These are phyloP conservation scores for Penicillium lagena DNA, from an alignment of 495 filamentous ascomycete species.

Conservation along the genomic window DNA sequence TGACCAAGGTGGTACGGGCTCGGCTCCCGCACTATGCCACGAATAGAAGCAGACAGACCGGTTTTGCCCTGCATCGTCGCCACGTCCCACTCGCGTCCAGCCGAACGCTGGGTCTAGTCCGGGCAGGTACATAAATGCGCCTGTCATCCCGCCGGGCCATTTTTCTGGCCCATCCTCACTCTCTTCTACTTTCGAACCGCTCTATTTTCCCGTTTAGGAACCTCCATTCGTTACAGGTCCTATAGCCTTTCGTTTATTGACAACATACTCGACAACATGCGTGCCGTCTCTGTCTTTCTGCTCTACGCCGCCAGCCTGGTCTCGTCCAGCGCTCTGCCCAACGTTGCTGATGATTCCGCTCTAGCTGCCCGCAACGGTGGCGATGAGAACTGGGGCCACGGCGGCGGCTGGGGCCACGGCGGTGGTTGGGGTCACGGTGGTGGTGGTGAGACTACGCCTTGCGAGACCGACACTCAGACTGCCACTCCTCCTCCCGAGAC, in stretches of 20 bases:
- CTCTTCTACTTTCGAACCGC: not conserved
- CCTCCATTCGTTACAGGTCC: constrained; percentile 22
- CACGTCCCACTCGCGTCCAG: too few relatives aligned
- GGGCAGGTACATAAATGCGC: not conserved
- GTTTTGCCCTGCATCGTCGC: too few relatives aligned
- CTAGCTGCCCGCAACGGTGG: constrained; percentile 2
- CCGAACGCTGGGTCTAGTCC: not conserved
- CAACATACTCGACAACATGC: constrained; percentile 13
- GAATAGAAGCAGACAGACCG: too few relatives aligned
- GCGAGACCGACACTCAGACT: constrained; percentile 5
- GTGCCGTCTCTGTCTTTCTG: constrained; percentile 10
- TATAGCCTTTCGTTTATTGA: constrained; percentile 9
- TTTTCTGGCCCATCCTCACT: too few relatives aligned
- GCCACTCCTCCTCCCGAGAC: not conserved
- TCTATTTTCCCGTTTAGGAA: constrained; percentile 6
- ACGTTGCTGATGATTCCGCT: constrained; percentile 5
- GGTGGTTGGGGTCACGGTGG: not conserved
- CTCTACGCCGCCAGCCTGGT: constrained; percentile 15
- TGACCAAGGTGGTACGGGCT: too few relatives aligned
- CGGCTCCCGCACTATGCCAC: too few relatives aligned
- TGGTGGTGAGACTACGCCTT: constrained; percentile 6
- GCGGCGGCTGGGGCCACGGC: constrained; percentile 1
- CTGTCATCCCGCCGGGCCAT: not conserved
- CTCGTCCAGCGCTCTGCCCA: constrained; percentile 10
- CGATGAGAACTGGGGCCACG: not conserved